Evolutionary conservation across 495 filamentous ascomycete genomes (phyloP).

Genomic region (Penicillium taxi): DNA sequence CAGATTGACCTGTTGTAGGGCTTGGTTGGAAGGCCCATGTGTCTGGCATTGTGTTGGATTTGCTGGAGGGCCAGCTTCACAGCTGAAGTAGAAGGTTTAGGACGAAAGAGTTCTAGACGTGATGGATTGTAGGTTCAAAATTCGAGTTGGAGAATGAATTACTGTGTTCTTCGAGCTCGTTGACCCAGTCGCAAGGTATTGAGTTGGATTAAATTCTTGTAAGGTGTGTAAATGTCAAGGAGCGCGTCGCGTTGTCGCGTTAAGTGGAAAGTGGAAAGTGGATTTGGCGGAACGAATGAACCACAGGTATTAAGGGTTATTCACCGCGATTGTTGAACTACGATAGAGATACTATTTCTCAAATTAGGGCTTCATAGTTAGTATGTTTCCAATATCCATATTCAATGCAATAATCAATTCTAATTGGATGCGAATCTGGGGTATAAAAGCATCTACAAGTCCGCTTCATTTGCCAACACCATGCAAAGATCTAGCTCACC

Average conservation of each 20-base stretch:
- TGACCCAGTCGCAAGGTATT: neutral
- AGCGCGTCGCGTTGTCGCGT: conserved; percentile 36
- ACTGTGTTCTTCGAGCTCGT: neutral
- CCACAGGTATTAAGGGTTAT: too few relatives aligned
- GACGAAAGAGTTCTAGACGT: too few relatives aligned
- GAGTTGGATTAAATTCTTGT: neutral
- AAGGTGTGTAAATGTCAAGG: neutral
- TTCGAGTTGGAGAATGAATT: neutral
- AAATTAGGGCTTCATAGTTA: conserved; percentile 4
- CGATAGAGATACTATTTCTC: too few relatives aligned
- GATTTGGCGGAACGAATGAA: conserved; percentile 3
- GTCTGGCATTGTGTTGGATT: conserved; percentile 15
- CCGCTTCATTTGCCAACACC: conserved; percentile 8
- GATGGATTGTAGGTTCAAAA: too few relatives aligned
- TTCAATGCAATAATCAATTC: conserved; percentile 1
- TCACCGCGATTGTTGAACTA: too few relatives aligned
- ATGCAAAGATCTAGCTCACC: conserved; percentile 32
- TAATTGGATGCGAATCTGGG: conserved; percentile 17
- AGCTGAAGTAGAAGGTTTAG: too few relatives aligned
- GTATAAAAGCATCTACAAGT: conserved; percentile 21
- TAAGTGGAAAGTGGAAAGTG: conserved; percentile 21
- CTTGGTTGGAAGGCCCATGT: conserved; percentile 37
- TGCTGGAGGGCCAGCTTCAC: neutral
- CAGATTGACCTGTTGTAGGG: conserved; percentile 15
- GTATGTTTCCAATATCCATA: too few relatives aligned